Evolutionary conservation across 1,139 yeast species (phyloP).

Genomic region (Diutina catenulata): DNA sequence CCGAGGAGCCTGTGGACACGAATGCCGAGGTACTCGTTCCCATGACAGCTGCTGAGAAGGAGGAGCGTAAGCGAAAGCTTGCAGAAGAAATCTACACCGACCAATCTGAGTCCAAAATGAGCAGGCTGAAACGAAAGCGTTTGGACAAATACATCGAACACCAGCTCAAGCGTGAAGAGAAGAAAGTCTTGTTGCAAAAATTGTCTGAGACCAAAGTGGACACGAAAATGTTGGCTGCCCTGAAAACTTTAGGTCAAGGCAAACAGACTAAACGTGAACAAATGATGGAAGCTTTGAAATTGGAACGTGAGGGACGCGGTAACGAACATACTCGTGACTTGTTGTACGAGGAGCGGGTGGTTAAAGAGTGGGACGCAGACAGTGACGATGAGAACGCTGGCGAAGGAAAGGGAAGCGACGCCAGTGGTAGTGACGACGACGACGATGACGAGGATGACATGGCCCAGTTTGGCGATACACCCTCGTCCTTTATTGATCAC

Average conservation of each 20-base stretch:
- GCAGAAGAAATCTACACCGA: conserved; percentile 42
- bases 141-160: conserved; percentile 73
- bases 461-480: conserved; percentile 6
- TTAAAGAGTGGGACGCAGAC: conserved; percentile 51
- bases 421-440: conserved; percentile 8
- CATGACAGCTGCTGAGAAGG: conserved; percentile 44
- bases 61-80: conserved; percentile 52
- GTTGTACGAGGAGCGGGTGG: conserved; percentile 58
- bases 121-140: conserved; percentile 65
- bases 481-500: conserved; percentile 49
- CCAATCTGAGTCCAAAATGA: conserved; percentile 56
- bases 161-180: conserved; percentile 84
- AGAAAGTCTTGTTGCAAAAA: conserved; percentile 64
- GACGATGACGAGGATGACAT: conserved; percentile 13
- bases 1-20: conserved; percentile 24
- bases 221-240: conserved; percentile 52
- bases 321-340: conserved; percentile 51
- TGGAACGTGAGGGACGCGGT: conserved; percentile 66
- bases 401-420: conserved; percentile 6
- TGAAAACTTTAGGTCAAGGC: conserved; percentile 72
- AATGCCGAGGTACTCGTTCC: conserved; percentile 50
- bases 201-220: conserved; percentile 64
- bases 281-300: conserved; percentile 60
- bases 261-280: conserved; percentile 60
- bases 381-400: conserved; percentile 6